Conservation (phyloP, 2,329 filamentous ascomycete species). For the Dryadomyces quercivorus region DNA sequence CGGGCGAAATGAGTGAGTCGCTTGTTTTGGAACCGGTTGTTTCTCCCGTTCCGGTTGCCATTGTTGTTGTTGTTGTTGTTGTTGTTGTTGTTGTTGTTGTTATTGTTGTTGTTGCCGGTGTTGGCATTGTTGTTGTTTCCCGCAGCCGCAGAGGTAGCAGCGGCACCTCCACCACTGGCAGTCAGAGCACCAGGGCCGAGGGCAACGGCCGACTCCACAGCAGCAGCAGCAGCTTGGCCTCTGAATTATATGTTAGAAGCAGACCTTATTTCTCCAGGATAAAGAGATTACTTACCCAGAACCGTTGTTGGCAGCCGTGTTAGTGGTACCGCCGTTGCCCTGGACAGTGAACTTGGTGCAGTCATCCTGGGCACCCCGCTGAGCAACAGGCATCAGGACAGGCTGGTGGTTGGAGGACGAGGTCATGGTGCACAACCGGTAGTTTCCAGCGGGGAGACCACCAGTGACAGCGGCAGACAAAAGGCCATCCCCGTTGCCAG, state of each 20-base stretch:
- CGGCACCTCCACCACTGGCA: constrained; percentile 6
- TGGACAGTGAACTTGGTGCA: constrained; percentile 29
- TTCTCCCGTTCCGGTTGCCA: constrained; percentile 6
- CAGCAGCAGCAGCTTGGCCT: constrained; percentile 13
- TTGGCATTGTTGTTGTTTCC: constrained; percentile 9
- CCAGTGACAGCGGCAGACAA: constrained; percentile 23
- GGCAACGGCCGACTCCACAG: constrained; percentile 14
- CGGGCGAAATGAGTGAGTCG: constrained; percentile 13
- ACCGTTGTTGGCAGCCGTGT: constrained; percentile 18
- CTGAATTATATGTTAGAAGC: not conserved
- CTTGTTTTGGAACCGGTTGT: constrained; percentile 4
- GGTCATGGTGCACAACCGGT: constrained; percentile 30
- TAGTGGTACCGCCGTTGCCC: constrained; percentile 14
- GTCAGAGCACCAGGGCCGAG: constrained; percentile 15
- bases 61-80: constrained; percentile 1
- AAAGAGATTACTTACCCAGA: constrained; percentile 7
- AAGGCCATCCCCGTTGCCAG: constrained; percentile 24
- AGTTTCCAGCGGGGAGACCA: constrained; percentile 28
- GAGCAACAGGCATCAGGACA: constrained; percentile 31
- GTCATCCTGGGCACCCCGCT: constrained; percentile 32
- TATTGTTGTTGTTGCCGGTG: not conserved
- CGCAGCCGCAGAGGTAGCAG: constrained; percentile 5
- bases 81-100: constrained; percentile 1
- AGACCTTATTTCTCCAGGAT: not conserved
- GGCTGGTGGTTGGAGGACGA: constrained; percentile 30